Base-by-base conservation (phyloP, 1,284 basidiomycete species). In the Ganoderma meredithae region DNA sequence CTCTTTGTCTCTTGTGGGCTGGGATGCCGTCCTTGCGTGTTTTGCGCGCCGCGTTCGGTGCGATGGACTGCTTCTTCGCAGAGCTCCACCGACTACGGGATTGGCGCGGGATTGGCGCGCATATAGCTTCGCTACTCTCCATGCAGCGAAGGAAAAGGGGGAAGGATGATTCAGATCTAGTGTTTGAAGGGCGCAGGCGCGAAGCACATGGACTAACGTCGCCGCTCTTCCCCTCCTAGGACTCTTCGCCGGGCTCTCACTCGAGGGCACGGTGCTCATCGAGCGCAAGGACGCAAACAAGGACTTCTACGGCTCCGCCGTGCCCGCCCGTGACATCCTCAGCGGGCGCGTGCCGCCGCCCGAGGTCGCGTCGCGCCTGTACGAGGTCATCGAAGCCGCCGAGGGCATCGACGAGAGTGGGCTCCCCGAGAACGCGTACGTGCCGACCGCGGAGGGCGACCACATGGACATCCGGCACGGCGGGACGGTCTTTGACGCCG, bases 191-290 rank as follows among this genome's bases (percentile, higher is more conserved):
- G n/a, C n/a, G n/a, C n/a, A n/a, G n/a, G n/a, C n/a, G n/a, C n/a
- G n/a, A n/a, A n/a, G n/a, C n/a, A n/a, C n/a, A n/a, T n/a, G n/a
- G n/a, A n/a, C n/a, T n/a, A n/a, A n/a, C n/a, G 58, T 58, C 27
- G 39, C 4, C 12, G 36, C 36, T 1, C 36, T 15, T n/a, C n/a
- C n/a, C 10, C 27, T 6, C 43, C n/a, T 77, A 95, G 96, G 97
- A 71, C 86, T 99, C 55, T 99, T 97, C 75, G 97, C 97, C 2
- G 97, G 97, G 31, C 81, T 99, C 60, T 97, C 95, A 3, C 85
- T 99, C 60, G 98, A 99, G 80, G 98, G 98, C 1, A 98, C 97
- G 0, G 94, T 89, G 55, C 87, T 99, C 66, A 94, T 99, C 69
- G 97, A 99, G 81, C 89, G 97, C 75, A 97, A 95, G 79, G 96